Conservation (phyloP, 768 basidiomycete genomes). For the Trametes gibbosa region DNA sequence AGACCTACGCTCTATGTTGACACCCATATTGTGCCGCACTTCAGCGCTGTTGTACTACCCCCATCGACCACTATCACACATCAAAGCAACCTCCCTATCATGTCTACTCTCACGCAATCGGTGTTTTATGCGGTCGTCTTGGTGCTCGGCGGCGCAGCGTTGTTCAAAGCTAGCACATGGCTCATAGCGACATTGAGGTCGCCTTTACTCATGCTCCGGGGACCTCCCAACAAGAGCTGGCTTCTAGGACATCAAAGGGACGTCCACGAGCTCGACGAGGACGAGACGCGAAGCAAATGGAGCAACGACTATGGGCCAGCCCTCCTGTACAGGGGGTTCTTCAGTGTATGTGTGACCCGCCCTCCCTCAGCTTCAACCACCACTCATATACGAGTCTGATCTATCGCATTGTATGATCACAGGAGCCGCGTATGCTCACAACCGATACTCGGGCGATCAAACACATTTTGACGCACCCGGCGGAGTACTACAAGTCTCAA, state of each 20-base stretch:
- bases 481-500: conserved; percentile 58
- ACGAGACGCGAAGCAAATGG: neutral
- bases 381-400: neutral
- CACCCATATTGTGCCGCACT: too few relatives aligned
- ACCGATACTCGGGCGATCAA: conserved; percentile 61
- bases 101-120: neutral
- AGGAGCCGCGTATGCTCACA: conserved; percentile 12
- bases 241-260: neutral
- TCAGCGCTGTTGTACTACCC: too few relatives aligned
- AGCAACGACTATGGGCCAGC: neutral
- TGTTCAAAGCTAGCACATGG: neutral
- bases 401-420: too few relatives aligned
- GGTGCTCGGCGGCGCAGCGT: neutral
- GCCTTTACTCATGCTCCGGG: neutral
- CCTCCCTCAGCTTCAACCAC: too few relatives aligned
- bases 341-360: conserved; percentile 4
- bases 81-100: too few relatives aligned
- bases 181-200: neutral
- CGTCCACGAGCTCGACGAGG: neutral
- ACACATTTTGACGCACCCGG: conserved; percentile 60
- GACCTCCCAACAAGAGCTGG: conserved; percentile 1
- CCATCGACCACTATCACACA: too few relatives aligned
- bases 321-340: conserved; percentile 1
- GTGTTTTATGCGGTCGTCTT: neutral
- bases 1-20: too few relatives aligned